A percentile compares a stretch with the other conserved stretches of the same genome.
Evolutionary conservation across 805 yeast genomes (phyloP).

Genomic region (Zygosaccharomyces kombuchaensis): DNA sequence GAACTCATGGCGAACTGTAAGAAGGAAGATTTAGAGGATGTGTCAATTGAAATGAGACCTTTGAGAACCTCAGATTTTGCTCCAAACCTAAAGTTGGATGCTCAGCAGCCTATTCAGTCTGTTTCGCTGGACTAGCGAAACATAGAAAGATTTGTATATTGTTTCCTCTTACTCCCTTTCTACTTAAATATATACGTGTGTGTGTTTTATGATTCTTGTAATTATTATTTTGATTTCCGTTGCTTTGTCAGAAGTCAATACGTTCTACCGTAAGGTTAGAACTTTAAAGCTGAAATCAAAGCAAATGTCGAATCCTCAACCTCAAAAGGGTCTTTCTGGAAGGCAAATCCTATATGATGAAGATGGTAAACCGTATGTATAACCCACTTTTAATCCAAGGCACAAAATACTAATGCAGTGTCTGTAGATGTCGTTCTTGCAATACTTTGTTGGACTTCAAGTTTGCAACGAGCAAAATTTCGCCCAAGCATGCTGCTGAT

Average conservation of each 20-base stretch:
- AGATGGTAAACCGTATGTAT: slow-evolving; percentile 87
- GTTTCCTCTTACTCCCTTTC: background rate
- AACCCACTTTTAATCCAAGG: background rate
- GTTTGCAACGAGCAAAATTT: slow-evolving; percentile 43
- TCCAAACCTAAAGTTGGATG: slow-evolving; percentile 31
- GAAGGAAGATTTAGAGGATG: slow-evolving; percentile 25
- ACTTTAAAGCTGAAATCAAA: background rate
- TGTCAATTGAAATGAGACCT: slow-evolving; percentile 52
- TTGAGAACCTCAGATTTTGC: slow-evolving; percentile 61
- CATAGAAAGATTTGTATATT: background rate
- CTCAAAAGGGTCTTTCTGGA: slow-evolving; percentile 55
- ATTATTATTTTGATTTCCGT: background rate
- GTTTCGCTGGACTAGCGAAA: slow-evolving; percentile 21
- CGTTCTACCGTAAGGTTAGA: too few relatives aligned
- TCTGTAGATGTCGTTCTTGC: slow-evolving; percentile 75
- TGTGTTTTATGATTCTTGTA: background rate
- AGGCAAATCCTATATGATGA: slow-evolving; percentile 69
- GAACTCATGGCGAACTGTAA: slow-evolving; percentile 31
- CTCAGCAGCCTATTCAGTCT: slow-evolving; percentile 20
- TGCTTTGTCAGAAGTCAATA: background rate
- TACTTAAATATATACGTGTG: background rate
- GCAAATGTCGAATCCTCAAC: slow-evolving; percentile 22
- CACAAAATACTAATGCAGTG: slow-evolving; percentile 9
- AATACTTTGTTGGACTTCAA: slow-evolving; percentile 78
- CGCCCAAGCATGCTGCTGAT: slow-evolving; percentile 13